A percentile compares a stretch with the other conserved stretches of the same genome.
Conservation (phyloP, 176 grass and related monocot species). For the Oryza longistaminata region DNA sequence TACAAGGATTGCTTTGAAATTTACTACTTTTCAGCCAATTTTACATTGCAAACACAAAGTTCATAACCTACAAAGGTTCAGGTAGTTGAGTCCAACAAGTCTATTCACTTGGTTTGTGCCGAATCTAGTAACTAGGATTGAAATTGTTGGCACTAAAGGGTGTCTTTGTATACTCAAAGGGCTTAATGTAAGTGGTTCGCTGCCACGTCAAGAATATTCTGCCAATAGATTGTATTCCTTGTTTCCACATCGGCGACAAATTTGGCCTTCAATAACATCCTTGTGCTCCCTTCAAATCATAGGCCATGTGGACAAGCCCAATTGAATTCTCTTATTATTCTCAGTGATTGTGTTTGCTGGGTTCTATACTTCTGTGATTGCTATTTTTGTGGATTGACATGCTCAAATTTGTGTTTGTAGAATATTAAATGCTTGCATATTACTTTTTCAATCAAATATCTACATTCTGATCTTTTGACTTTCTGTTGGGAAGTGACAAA, state of each 20-base stretch:
- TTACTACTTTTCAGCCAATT: background rate
- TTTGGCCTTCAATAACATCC: background rate
- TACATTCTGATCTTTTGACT: background rate
- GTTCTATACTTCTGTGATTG: background rate
- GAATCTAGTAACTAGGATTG: background rate
- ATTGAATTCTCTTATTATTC: background rate
- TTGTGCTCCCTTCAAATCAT: background rate
- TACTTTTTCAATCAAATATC: conserved; percentile 1
- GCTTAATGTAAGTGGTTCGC: background rate
- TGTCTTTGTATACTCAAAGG: background rate
- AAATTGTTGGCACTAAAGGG: background rate
- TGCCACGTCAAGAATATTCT: background rate
- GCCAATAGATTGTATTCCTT: background rate
- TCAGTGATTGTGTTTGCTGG: background rate
- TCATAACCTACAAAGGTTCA: background rate
- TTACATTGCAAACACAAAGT: background rate
- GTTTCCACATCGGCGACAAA: background rate
- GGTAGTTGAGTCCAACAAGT: background rate
- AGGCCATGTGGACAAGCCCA: background rate
- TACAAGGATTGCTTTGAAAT: background rate
- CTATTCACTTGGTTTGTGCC: background rate
- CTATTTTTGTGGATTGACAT: background rate
- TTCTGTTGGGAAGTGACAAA: background rate
- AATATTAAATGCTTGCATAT: background rate
- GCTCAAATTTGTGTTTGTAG: background rate